Conservation (phyloP, 345 rosid species). For the Euclidium syriacum region DNA sequence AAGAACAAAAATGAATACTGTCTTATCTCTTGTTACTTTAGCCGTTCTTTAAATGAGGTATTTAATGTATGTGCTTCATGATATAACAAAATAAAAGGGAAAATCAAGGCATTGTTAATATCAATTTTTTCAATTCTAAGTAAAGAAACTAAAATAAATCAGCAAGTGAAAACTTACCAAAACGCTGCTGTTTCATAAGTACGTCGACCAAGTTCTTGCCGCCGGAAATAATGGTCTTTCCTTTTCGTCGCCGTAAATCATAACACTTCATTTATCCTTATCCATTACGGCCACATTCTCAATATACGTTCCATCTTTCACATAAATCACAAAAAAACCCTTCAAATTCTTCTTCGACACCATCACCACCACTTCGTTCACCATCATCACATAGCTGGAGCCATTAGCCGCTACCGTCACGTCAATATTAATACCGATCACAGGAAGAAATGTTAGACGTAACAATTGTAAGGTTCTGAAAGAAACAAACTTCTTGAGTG, state of each 20-base stretch:
- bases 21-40: no score
- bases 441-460: no score
- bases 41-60: no score
- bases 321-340: slow-evolving; percentile 60
- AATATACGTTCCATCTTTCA: slow-evolving; percentile 56
- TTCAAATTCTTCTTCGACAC: slow-evolving; percentile 52
- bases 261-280: slow-evolving; percentile 70
- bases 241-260: slow-evolving; percentile 81
- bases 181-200: slow-evolving; percentile 75
- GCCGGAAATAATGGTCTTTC: slow-evolving; percentile 53
- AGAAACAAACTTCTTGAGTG: no score
- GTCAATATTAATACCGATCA: no score
- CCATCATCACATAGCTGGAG: slow-evolving; percentile 41
- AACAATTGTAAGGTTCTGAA: no score
- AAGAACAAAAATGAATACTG: no score
- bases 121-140: not conserved
- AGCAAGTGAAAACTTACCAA: slow-evolving; percentile 35
- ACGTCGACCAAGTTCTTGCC: slow-evolving; percentile 54
- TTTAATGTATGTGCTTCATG: no score
- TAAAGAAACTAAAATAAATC: not conserved
- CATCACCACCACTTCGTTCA: slow-evolving; percentile 45
- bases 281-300: slow-evolving; percentile 75
- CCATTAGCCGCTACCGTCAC: slow-evolving; percentile 70
- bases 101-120: no score
- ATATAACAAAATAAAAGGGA: no score